Conservation (phyloP, 2,329 filamentous ascomycete species). For the Pseudonectria foliicola region DNA sequence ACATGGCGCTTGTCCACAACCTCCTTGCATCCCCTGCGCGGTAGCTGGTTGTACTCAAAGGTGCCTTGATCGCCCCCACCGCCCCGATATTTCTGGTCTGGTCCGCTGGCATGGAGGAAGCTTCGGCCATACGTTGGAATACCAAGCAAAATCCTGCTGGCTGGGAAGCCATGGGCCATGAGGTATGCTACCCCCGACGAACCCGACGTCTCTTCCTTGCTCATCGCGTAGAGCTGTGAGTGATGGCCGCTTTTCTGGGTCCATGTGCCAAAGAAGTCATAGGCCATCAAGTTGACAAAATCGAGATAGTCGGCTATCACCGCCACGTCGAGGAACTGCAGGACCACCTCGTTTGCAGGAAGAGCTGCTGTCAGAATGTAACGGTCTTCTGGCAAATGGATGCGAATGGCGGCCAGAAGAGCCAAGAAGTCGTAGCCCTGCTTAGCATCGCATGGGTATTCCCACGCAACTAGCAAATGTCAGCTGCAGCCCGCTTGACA, state of each 20-base stretch:
- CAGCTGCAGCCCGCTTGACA: neutral
- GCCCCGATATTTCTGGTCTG: constrained; percentile 54
- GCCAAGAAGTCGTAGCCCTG: constrained; percentile 65
- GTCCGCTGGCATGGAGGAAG: constrained; percentile 58
- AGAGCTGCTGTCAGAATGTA: constrained; percentile 68
- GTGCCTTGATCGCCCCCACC: constrained; percentile 57
- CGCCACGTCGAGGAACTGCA: constrained; percentile 62
- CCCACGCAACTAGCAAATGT: constrained; percentile 62
- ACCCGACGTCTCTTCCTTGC: constrained; percentile 56
- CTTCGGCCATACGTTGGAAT: constrained; percentile 70
- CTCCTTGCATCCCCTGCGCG: constrained; percentile 55
- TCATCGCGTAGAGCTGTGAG: constrained; percentile 61
- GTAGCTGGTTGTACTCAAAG: constrained; percentile 68
- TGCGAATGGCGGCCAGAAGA: constrained; percentile 59
- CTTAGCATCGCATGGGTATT: constrained; percentile 59
- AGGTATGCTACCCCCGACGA: constrained; percentile 60
- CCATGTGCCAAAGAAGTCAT: constrained; percentile 73
- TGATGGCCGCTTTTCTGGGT: constrained; percentile 63
- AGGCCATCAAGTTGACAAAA: constrained; percentile 71
- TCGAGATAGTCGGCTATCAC: constrained; percentile 61
- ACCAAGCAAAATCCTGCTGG: constrained; percentile 66
- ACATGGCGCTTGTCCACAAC: constrained; percentile 58
- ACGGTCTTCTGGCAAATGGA: constrained; percentile 58
- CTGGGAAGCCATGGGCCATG: constrained; percentile 56
- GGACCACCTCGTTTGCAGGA: constrained; percentile 57